Conservation (phyloP, 352 stramenopile species). For the Phytophthora rubi region DNA sequence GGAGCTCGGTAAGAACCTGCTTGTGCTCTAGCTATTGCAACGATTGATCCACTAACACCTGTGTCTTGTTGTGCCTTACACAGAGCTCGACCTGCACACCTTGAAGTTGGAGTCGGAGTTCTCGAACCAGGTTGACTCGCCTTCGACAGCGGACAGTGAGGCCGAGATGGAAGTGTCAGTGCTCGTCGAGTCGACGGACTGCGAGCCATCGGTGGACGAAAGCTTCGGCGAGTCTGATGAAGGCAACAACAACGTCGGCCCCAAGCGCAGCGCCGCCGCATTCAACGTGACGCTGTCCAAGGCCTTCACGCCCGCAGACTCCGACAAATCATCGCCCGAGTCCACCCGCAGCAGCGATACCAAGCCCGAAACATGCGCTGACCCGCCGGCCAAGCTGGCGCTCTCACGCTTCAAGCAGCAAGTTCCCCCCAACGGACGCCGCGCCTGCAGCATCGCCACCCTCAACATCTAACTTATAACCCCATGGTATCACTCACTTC, state of each 20-base stretch:
- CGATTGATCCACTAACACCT: not conserved
- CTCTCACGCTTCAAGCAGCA: constrained; percentile 60
- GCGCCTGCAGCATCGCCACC: constrained; percentile 2
- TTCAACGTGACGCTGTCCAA: constrained; percentile 7
- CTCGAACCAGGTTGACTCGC: constrained; percentile 65
- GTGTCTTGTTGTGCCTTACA: not conserved
- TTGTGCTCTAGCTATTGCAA: not conserved
- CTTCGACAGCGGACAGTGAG: constrained; percentile 15
- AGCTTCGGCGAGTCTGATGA: constrained; percentile 8
- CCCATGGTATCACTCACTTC: not conserved
- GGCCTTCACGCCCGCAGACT: constrained; percentile 27
- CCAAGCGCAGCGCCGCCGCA: not conserved
- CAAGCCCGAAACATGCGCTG: constrained; percentile 11
- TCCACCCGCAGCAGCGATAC: constrained; percentile 17
- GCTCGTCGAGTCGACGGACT: constrained; percentile 21
- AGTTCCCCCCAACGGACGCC: constrained; percentile 52
- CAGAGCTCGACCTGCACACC: constrained; percentile 43
- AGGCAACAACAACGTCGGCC: constrained; percentile 30
- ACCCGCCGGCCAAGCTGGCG: constrained; percentile 27
- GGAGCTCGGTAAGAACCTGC: constrained; percentile 20
- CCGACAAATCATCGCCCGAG: constrained; percentile 29
- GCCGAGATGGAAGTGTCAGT: constrained; percentile 6
- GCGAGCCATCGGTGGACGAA: constrained; percentile 17
- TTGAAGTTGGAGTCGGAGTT: constrained; percentile 31
- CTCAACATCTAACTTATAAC: constrained; percentile 23